Conservation (phyloP, 208 protist genomes). For the Strigomonas culicis region DNA sequence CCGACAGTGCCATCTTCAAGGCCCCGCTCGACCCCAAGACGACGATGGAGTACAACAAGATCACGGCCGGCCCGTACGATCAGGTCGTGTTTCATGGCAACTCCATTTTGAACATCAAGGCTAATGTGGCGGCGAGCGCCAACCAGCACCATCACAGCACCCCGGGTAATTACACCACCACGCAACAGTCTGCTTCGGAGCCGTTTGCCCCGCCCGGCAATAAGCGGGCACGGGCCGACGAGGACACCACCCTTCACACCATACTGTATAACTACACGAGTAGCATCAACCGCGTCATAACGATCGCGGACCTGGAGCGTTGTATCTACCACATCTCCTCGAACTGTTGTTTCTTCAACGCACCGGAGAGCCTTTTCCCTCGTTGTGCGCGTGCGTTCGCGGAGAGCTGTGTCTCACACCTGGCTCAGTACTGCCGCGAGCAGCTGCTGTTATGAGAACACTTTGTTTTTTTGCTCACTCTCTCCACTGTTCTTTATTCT, state of each 20-base stretch:
- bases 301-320: conserved; percentile 63
- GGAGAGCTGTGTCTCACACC: conserved; percentile 35
- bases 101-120: conserved; percentile 50
- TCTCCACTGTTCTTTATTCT: background rate
- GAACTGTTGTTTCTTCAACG: conserved; percentile 86
- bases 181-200: background rate
- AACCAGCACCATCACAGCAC: conserved; percentile 40
- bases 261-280: too few species aligned
- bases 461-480: conserved; percentile 10
- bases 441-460: conserved; percentile 12
- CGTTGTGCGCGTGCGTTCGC: conserved; percentile 56
- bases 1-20: conserved; percentile 60
- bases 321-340: conserved; percentile 70
- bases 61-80: conserved; percentile 51
- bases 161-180: background rate
- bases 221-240: too few species aligned
- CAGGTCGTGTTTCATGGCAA: conserved; percentile 46
- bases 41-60: conserved; percentile 79
- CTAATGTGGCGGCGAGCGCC: conserved; percentile 39
- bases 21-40: conserved; percentile 46
- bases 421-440: conserved; percentile 61
- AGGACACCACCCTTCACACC: too few species aligned
- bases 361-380: conserved; percentile 68
- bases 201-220: too few species aligned
- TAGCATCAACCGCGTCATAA: conserved; percentile 25